Conservation (phyloP, 352 stramenopile species). For the Peronosclerospora sorghi region DNA sequence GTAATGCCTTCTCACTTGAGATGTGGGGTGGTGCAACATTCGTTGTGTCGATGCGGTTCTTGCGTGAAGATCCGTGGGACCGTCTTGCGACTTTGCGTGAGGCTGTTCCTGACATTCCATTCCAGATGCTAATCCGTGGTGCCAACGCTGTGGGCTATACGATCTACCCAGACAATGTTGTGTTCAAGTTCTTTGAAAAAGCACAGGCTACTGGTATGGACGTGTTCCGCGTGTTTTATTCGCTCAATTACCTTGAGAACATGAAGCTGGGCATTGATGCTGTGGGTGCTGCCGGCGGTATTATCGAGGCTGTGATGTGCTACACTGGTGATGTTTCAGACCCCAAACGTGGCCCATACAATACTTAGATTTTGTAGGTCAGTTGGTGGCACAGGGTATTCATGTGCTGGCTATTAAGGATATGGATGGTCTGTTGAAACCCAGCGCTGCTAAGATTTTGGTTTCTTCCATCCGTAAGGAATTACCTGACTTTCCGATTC, state of each 20-base stretch:
- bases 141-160: constrained; percentile 96
- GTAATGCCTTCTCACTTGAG: constrained; percentile 92
- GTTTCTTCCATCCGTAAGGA: constrained; percentile 89
- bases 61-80: constrained; percentile 95
- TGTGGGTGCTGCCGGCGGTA: constrained; percentile 89
- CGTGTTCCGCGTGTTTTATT: constrained; percentile 98
- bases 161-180: constrained; percentile 94
- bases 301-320: constrained; percentile 93
- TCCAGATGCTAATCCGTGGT: constrained; percentile 95
- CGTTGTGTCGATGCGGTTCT: constrained; percentile 95
- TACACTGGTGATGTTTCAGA: constrained; percentile 97
- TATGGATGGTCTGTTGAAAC: constrained; percentile 97
- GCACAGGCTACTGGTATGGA: constrained; percentile 93
- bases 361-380: constrained; percentile 90
- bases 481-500: constrained; percentile 95
- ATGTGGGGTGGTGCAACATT: constrained; percentile 97
- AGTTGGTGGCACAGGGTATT: constrained; percentile 89
- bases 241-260: constrained; percentile 98
- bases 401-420: constrained; percentile 98
- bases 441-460: constrained; percentile 87
- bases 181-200: constrained; percentile 95
- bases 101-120: constrained; percentile 92
- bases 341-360: constrained; percentile 84
- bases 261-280: constrained; percentile 95
- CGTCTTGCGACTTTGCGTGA: constrained; percentile 86